Conservation (phyloP, 495 filamentous ascomycete species). For the Xylaria acuta region DNA sequence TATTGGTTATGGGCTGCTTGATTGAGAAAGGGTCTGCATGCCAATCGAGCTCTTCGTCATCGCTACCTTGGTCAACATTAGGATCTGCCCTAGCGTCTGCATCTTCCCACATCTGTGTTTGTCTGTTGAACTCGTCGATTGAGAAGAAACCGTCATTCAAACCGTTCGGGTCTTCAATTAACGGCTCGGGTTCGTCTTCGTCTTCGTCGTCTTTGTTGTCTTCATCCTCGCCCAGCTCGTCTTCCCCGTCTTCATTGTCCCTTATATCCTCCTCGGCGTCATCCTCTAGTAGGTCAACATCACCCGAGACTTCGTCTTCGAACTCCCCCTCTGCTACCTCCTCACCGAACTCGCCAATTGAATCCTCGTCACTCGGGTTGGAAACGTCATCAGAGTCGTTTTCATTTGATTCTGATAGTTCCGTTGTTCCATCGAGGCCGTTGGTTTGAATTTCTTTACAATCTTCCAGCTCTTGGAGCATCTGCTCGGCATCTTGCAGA, state of each 20-base stretch:
- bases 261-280: constrained; percentile 44
- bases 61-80: constrained; percentile 63
- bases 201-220: constrained; percentile 25
- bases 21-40: constrained; percentile 68
- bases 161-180: constrained; percentile 59
- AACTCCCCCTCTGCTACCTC: constrained; percentile 42
- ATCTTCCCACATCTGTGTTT: constrained; percentile 83
- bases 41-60: constrained; percentile 89
- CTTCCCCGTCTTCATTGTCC: constrained; percentile 38
- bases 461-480: constrained; percentile 57
- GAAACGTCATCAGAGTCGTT: constrained; percentile 57
- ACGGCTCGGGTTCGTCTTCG: constrained; percentile 42
- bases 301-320: constrained; percentile 53
- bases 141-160: constrained; percentile 98
- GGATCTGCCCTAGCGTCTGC: constrained; percentile 73
- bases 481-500: constrained; percentile 50
- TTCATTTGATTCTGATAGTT: constrained; percentile 49
- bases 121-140: constrained; percentile 96
- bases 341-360: constrained; percentile 34
- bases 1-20: constrained; percentile 27
- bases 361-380: constrained; percentile 24
- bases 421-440: constrained; percentile 26
- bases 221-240: constrained; percentile 44
- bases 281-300: constrained; percentile 41
- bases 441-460: constrained; percentile 40